phyloP scores from a whole-genome alignment of 1,284 basidiomycete genomes.

The Ganoderma leucocontextum region DNA sequence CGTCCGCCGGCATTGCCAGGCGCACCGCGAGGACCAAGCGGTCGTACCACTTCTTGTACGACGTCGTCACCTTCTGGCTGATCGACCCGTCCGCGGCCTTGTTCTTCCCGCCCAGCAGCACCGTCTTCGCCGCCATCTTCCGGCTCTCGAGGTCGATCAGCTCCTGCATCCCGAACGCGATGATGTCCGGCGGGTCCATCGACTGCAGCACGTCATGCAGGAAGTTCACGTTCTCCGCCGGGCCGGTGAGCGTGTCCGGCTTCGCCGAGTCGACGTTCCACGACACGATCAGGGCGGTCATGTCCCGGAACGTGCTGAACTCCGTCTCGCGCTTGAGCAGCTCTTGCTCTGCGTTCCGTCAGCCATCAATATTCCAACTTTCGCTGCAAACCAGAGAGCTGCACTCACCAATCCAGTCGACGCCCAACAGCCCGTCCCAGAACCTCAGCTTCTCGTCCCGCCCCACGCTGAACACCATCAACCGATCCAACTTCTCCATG shows the following conservation, averaged over 20 bases:
- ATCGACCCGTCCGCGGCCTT: slow-evolving; percentile 70
- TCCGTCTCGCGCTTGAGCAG: slow-evolving; percentile 77
- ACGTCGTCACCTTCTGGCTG: slow-evolving; percentile 82
- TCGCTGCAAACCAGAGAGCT: neutral
- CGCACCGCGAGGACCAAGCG: slow-evolving; percentile 78
- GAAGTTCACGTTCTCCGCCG: slow-evolving; percentile 74
- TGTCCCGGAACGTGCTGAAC: slow-evolving; percentile 82
- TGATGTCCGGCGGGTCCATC: slow-evolving; percentile 84
- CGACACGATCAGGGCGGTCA: slow-evolving; percentile 86
- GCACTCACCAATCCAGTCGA: slow-evolving; percentile 85
- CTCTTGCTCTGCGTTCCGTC: slow-evolving; percentile 65
- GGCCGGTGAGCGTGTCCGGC: slow-evolving; percentile 75
- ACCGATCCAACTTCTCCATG: slow-evolving; percentile 66
- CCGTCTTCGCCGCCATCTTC: slow-evolving; percentile 90
- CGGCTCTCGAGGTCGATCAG: slow-evolving; percentile 93
- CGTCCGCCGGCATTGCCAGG: slow-evolving; percentile 70
- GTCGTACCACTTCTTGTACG: slow-evolving; percentile 91
- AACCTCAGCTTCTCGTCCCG: slow-evolving; percentile 80
- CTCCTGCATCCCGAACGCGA: slow-evolving; percentile 96
- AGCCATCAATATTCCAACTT: neutral
- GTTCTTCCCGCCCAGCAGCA: slow-evolving; percentile 80
- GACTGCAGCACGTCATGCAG: slow-evolving; percentile 75
- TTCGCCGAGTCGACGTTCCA: slow-evolving; percentile 95
- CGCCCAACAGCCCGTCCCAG: slow-evolving; percentile 91
- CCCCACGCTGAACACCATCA: slow-evolving; percentile 83